These are phyloP conservation scores for Hericium rajendrae DNA, from an alignment of 768 basidiomycete genomes.

Conservation along the genomic window DNA sequence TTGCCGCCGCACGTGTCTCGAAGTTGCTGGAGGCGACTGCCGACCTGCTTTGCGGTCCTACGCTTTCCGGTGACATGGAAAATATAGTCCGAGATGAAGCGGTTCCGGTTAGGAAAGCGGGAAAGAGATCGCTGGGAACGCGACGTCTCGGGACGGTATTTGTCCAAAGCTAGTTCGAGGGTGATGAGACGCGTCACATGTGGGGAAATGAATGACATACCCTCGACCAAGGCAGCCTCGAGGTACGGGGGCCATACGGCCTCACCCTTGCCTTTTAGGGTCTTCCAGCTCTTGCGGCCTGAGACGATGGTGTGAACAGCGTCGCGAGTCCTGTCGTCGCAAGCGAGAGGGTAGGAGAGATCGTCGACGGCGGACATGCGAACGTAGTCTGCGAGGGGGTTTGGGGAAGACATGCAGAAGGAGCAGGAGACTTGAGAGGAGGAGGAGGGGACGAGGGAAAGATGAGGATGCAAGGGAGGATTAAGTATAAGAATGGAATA, in stretches of 20 bases:
- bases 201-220: slow-evolving; percentile 24
- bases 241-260: slow-evolving; percentile 75
- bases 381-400: slow-evolving; percentile 13
- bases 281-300: slow-evolving; percentile 70
- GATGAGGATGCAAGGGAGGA: neutral
- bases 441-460: neutral
- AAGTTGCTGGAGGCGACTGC: slow-evolving; percentile 71
- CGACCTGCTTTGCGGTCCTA: slow-evolving; percentile 71
- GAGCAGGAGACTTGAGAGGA: slow-evolving; percentile 1
- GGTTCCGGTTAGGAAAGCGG: slow-evolving; percentile 70
- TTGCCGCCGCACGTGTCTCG: slow-evolving; percentile 67
- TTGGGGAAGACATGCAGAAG: slow-evolving; percentile 10
- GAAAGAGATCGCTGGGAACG: slow-evolving; percentile 65
- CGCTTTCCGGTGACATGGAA: slow-evolving; percentile 56
- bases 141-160: slow-evolving; percentile 63
- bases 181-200: neutral
- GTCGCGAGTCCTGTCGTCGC: slow-evolving; percentile 27
- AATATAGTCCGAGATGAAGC: slow-evolving; percentile 75
- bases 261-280: slow-evolving; percentile 54
- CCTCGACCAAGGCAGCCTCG: slow-evolving; percentile 70
- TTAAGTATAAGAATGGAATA: slow-evolving; percentile 3
- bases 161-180: slow-evolving; percentile 40
- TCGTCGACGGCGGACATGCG: slow-evolving; percentile 16
- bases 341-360: slow-evolving; percentile 10
- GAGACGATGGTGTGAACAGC: slow-evolving; percentile 60